Percentiles rank a stretch among this genome's conserved stretches.
Evolutionary conservation across 352 stramenopile species (phyloP).

Genomic region (Globisporangium megalacanthum): DNA sequence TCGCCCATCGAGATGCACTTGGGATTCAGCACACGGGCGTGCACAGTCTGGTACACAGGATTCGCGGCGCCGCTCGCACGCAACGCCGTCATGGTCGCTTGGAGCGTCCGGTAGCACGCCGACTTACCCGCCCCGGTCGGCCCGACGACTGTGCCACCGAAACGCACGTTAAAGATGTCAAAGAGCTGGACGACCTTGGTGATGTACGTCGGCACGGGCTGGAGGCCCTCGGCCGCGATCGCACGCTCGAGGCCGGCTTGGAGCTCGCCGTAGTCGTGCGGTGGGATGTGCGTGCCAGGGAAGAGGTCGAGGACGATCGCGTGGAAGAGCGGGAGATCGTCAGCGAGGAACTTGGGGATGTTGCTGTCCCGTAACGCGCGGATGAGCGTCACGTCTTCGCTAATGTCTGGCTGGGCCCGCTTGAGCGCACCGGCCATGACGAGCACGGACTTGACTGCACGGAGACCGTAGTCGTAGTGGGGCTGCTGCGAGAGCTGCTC

Average conservation of each 20-base stretch:
- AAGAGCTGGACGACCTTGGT: conserved; percentile 94
- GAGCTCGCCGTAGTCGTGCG: conserved; percentile 84
- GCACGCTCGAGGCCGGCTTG: conserved; percentile 54
- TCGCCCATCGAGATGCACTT: conserved; percentile 86
- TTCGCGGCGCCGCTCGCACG: conserved; percentile 55
- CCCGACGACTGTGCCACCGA: conserved; percentile 87
- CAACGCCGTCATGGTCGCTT: conserved; percentile 83
- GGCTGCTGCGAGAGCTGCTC: conserved; percentile 93
- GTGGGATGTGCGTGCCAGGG: conserved; percentile 74
- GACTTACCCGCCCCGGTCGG: conserved; percentile 83
- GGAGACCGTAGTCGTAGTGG: conserved; percentile 94
- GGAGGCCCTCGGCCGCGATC: conserved; percentile 53
- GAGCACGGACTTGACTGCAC: conserved; percentile 90
- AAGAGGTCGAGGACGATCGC: conserved; percentile 92
- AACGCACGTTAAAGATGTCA: conserved; percentile 93
- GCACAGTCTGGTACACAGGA: conserved; percentile 75
- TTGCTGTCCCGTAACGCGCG: conserved; percentile 90
- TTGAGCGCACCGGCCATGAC: conserved; percentile 92
- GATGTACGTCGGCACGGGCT: conserved; percentile 78
- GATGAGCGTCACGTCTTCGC: conserved; percentile 90
- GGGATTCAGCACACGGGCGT: conserved; percentile 70
- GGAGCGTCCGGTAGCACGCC: conserved; percentile 85
- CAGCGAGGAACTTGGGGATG: conserved; percentile 92
- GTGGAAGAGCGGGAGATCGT: conserved; percentile 90
- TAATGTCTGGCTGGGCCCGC: conserved; percentile 55